phyloP scores from a whole-genome alignment of 257 asterid genomes.

The Apocynum venetum region DNA sequence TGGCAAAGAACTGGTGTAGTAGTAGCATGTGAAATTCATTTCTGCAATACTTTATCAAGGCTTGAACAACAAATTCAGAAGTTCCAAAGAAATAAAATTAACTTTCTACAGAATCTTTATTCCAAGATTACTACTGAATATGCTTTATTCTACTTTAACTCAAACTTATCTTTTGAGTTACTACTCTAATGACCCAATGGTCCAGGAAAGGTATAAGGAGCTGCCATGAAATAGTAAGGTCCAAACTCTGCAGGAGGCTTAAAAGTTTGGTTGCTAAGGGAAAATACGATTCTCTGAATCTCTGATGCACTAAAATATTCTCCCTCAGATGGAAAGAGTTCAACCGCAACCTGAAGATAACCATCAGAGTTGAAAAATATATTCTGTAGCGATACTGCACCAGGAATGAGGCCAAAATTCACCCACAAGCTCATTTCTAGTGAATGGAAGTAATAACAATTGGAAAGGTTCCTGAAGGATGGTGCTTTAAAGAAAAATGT shows the following conservation, averaged over 20 bases:
- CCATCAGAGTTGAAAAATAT: slow-evolving; percentile 63
- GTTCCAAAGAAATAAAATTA: no score
- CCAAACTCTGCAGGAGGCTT: slow-evolving; percentile 82
- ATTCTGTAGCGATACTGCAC: slow-evolving; percentile 60
- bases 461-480: slow-evolving; percentile 66
- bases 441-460: slow-evolving; percentile 53
- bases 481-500: slow-evolving; percentile 61
- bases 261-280: slow-evolving; percentile 65
- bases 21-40: no score
- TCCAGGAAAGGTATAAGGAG: slow-evolving; percentile 61
- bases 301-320: slow-evolving; percentile 61
- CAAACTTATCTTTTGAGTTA: not conserved
- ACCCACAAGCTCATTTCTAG: slow-evolving; percentile 80
- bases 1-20: no score
- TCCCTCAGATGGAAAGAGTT: slow-evolving; percentile 53
- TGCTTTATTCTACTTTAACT: not conserved
- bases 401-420: slow-evolving; percentile 58
- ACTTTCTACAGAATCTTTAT: no score
- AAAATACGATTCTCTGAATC: slow-evolving; percentile 60
- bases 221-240: slow-evolving; percentile 71
- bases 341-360: slow-evolving; percentile 71
- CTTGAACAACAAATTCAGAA: no score
- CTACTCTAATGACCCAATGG: not conserved
- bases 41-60: no score
- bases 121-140: no score